Base-by-base conservation (phyloP, 225 moss, liverwort and hornwort species). In the Pseudoscleropodium purum region DNA sequence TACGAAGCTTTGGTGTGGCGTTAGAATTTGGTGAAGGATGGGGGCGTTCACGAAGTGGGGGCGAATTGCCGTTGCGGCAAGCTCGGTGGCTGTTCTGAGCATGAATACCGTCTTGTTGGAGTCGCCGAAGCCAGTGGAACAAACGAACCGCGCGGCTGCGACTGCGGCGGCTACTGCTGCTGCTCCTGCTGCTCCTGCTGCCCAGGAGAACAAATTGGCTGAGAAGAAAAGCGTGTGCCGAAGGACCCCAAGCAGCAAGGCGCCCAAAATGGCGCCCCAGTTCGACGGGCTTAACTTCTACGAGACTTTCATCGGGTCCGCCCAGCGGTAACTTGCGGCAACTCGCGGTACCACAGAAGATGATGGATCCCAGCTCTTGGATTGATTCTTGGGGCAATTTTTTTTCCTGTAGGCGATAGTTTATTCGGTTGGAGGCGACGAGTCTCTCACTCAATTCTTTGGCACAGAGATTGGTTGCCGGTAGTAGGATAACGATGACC, bases 261-360 rank as follows among this genome's bases (percentile, higher is more conserved):
- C 88, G 64, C 94, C 93, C 8, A 88, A 78, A 59, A 93, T 94
- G 89, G 94, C 94, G 57, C 94, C 91, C 27, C 92, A 93, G 70
- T 94, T 93, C 56, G 94, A 94, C 68, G 94, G 93, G 69, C 92
- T 93, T 5, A 94, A 94, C 84, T 94, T 94, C 49, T 94, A 93
- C 65, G 94, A 94, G 84, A 94, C 94, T 10, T 94, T 91, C 86
- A 93, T 94, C 47, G 84, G 93, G 27, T 70, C 87, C 43, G 51
- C 85, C 18, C 91, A 89, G 72, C 85, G 92, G 83, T 93, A 85
- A 82, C 30, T 37, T 7, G 82, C 62, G 82, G 63, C 20, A 82
- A 63, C 47, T 24, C 13, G 81, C 31, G 62, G 79, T 12, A 27
- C 39, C 39, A 24, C 29, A 12, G 60, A 60, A 18, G 60, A 39